Evolutionary conservation across 805 yeast species (phyloP), one percentile per base, ranked within the genome.

Genomic region (Suhomyces pyralidae): DNA sequence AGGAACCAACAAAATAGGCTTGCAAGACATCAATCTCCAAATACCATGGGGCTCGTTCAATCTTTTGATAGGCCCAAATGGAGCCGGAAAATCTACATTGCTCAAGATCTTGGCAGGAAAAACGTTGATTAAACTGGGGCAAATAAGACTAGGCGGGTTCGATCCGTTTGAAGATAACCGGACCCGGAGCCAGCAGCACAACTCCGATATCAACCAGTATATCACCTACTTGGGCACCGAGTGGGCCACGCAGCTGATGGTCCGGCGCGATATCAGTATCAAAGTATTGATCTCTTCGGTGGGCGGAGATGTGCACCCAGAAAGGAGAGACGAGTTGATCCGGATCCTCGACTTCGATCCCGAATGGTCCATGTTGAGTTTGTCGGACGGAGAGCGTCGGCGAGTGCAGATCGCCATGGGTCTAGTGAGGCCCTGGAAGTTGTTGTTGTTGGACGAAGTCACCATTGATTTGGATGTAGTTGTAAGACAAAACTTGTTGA

Each of bases 331-430:
- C 59, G 73, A 77, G 58, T 79, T 94, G 55, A 76, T 93, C 36
- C 81, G 85, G 32, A 78, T 94, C 50, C 73, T 94, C 58, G 99
- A 93, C 61, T 85, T 94, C 52, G 96, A 93, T 62, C 78, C 90
- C 25, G 76, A 78, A 15, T 94, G 99, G 99, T 82, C 91, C 58
- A 92, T 94, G 97, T 87, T 88, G 58, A 82, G 81, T 48, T 85
- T 93, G 40, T 87, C 96, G 47, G 99, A 94, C 66, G 99, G 99
- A 25, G 97, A 94, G 66, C 81, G 98, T 54, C 79, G 99, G 59
- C 77, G 99, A 54, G 98, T 94, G 1, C 99, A 94, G 65, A 74
- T 94, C 53, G 88, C 86, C 32, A 91, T 94, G 97, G 98, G 98
- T 0, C 76, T 94, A 46, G 71, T 93, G 55, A 85, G 86, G 61